Percentiles rank a stretch among this genome's conserved stretches.
Evolutionary conservation across 2,329 filamentous ascomycete species (phyloP).

Genomic region (Aspergillus pseudoterreus): DNA sequence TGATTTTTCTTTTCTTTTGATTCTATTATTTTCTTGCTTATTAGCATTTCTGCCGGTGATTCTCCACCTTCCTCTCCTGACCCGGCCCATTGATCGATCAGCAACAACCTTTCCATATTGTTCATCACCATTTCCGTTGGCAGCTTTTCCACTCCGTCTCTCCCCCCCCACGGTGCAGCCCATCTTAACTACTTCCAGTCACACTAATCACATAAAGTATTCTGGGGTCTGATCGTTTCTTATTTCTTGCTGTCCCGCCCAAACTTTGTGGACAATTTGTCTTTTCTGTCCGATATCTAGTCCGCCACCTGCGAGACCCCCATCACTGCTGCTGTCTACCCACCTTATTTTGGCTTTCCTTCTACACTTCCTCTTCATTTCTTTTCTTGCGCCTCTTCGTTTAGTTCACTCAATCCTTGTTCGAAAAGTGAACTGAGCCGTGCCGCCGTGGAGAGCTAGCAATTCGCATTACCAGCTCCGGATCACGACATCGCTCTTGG

Average conservation of each 20-base stretch:
- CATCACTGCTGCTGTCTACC: not conserved
- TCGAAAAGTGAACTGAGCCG: not conserved
- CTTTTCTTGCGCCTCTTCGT: not conserved
- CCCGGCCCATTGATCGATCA: conserved; percentile 4
- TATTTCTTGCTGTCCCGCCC: not conserved
- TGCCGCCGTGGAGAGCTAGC: conserved; percentile 11
- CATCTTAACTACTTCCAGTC: too few species aligned
- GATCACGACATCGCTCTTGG: conserved; percentile 30
- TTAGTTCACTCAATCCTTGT: conserved; percentile 3
- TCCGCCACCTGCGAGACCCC: not conserved
- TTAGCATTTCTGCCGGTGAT: conserved; percentile 1
- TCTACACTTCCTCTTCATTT: not conserved
- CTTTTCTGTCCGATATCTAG: not conserved
- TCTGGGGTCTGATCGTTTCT: not conserved
- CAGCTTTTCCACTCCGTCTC: conserved; percentile 2
- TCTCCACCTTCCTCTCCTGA: not conserved
- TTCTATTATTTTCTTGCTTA: not conserved
- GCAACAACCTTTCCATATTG: conserved; percentile 3
- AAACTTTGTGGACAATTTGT: not conserved
- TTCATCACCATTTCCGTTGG: not conserved
- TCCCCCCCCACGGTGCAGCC: not conserved
- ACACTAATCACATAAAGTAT: conserved; percentile 2
- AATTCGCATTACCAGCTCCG: conserved; percentile 18
- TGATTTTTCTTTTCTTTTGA: not conserved
- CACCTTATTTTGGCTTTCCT: not conserved